Conservation (phyloP, 1,284 basidiomycete genomes). For the Microbotryum lychnidis-dioicae region DNA sequence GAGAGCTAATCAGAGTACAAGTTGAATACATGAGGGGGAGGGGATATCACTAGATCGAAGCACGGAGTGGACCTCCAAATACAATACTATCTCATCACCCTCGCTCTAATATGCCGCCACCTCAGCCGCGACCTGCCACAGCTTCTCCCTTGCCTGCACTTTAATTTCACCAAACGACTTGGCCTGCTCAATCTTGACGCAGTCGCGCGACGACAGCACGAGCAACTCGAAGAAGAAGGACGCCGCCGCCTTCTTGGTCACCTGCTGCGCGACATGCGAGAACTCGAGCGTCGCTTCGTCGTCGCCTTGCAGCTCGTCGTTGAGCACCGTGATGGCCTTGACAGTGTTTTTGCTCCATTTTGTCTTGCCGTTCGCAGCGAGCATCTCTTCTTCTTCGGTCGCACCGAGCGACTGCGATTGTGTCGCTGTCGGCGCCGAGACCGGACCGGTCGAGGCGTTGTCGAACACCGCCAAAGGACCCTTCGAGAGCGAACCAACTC, state of each 20-base stretch:
- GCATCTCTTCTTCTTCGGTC: slow-evolving; percentile 16
- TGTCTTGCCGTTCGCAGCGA: neutral
- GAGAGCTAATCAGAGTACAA: too few relatives aligned
- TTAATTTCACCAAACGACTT: slow-evolving; percentile 72
- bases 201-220: slow-evolving; percentile 85
- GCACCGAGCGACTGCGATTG: slow-evolving; percentile 18
- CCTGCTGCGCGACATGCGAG: slow-evolving; percentile 62
- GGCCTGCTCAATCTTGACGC: slow-evolving; percentile 66
- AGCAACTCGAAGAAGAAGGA: slow-evolving; percentile 97
- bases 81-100: too few relatives aligned
- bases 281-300: slow-evolving; percentile 62
- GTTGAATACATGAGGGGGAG: too few relatives aligned
- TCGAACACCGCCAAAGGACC: slow-evolving; percentile 11
- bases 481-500: neutral
- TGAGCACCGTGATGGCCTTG: slow-evolving; percentile 75
- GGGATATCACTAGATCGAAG: too few relatives aligned
- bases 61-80: too few relatives aligned
- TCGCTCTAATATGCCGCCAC: neutral
- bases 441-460: neutral
- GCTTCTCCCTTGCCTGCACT: slow-evolving; percentile 67
- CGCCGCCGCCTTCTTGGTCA: slow-evolving; percentile 79
- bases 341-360: slow-evolving; percentile 62
- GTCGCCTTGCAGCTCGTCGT: slow-evolving; percentile 54
- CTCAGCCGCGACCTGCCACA: slow-evolving; percentile 44
- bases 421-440: neutral